These are phyloP conservation scores for Podaxis sp. DNA, from an alignment of 768 basidiomycete species.

Conservation along the genomic window DNA sequence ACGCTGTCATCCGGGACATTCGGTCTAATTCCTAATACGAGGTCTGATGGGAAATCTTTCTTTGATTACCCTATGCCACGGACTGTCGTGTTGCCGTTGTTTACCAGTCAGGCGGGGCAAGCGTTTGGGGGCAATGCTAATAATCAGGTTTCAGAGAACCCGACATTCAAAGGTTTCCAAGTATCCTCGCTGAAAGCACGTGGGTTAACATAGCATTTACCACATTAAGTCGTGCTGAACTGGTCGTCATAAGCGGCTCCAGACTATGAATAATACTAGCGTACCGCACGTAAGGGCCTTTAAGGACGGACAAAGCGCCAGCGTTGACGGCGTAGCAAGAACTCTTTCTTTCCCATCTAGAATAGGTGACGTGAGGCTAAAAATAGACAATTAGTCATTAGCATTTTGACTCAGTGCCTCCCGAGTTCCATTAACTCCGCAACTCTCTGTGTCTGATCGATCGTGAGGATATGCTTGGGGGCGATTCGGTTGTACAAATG, in stretches of 20 bases:
- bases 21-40: no score
- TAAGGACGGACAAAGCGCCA: background rate
- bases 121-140: background rate
- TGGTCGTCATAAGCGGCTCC: background rate
- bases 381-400: background rate
- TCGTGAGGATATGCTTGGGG: background rate
- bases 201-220: slow-evolving; percentile 4
- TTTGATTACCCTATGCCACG: background rate
- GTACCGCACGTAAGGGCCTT: background rate
- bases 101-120: background rate
- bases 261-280: background rate
- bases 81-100: background rate
- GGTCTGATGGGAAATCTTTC: background rate
- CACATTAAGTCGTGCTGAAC: background rate
- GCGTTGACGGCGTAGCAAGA: background rate
- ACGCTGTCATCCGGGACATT: no score
- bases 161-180: slow-evolving; percentile 1
- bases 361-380: background rate
- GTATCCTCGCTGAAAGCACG: slow-evolving; percentile 11
- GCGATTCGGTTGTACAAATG: background rate
- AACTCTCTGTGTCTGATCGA: background rate
- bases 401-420: background rate
- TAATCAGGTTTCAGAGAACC: background rate
- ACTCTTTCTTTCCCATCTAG: background rate
- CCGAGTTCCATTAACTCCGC: background rate